Base-by-base conservation (phyloP, 768 basidiomycete species). In the Hysterangium stoloniferum region DNA sequence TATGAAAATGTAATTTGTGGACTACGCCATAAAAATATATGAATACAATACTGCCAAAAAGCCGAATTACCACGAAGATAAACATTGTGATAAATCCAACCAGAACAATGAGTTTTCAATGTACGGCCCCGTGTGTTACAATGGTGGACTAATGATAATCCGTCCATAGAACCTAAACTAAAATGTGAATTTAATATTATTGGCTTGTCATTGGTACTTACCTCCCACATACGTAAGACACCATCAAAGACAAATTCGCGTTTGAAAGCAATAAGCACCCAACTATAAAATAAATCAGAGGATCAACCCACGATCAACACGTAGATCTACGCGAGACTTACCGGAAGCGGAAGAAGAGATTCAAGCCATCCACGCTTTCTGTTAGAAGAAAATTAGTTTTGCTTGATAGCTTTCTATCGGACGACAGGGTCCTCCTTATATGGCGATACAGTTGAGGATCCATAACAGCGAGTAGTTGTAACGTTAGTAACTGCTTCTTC, bases 321-420 rank as follows among this genome's bases (percentile, higher is more conserved):
- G 4, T 8, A 42, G 28, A 20, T 28, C n/a, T n/a, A n/a, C n/a
- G n/a, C n/a, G n/a, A 45, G 17, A 63, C 78, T 59, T 71, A 94
- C 80, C 95, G 80, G 79, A 97, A 99, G 66, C 93, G 97, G 73
- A 97, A 97, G 74, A 98, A 98, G 25, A 98, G 66, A 66, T 98
- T 97, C 54, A 98, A 73, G 1, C 79, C 84, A 54, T 94, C 94
- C 1, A 82, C 76, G 62, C 87, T 81, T 77, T 98, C 80, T 91
- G 74, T 74, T 53, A 15, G 52, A 44, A 50, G 54, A 22, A 33
- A 42, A 15, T 40, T 19, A 27, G 35, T 13, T n/a, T n/a, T n/a
- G n/a, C n/a, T 19, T 45, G n/a, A 31, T 45, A 27, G 33, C 8
- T 13, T n/a, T n/a, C 12, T 34, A 36, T 12, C 11, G 34, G 56